Conservation (phyloP, 2,329 filamentous ascomycete genomes). For the Fusarium abutilonis region DNA sequence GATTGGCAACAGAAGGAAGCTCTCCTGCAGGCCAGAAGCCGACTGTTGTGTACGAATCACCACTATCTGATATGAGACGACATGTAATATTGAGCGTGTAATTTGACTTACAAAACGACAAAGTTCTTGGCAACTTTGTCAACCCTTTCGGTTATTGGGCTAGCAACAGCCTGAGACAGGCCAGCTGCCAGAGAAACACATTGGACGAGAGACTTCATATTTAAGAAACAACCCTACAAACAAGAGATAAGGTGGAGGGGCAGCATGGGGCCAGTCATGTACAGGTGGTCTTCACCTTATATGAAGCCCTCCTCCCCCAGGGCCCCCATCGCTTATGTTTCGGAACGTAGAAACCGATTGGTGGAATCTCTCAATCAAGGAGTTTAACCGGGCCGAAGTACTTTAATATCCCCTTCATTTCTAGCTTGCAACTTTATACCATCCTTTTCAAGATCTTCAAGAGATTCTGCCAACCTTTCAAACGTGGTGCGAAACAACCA, state of each 20-base stretch:
- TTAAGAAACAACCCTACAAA: too few relatives aligned
- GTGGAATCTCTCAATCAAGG: constrained; percentile 9
- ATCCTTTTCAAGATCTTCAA: too few relatives aligned
- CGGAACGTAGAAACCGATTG: constrained; percentile 21
- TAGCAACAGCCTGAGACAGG: not conserved
- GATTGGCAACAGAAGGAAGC: constrained; percentile 18
- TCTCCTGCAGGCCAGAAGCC: constrained; percentile 33
- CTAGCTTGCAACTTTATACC: too few relatives aligned
- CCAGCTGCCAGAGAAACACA: not conserved
- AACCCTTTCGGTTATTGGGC: not conserved
- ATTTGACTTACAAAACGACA: constrained; percentile 12
- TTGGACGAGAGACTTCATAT: not conserved
- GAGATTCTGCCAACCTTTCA: too few relatives aligned
- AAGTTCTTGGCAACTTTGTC: constrained; percentile 13
- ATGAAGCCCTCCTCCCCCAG: not conserved
- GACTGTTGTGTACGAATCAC: constrained; percentile 37
- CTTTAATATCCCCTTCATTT: too few relatives aligned
- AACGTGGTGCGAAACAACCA: too few relatives aligned
- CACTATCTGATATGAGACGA: not conserved
- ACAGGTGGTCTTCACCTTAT: not conserved
- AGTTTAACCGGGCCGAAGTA: not conserved
- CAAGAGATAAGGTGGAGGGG: not conserved
- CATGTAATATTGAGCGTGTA: accelerated
- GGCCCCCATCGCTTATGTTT: constrained; percentile 16
- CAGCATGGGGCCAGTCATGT: too few relatives aligned